These are phyloP conservation scores for Kernera saxatilis DNA, from an alignment of 345 rosid genomes.

Conservation along the genomic window DNA sequence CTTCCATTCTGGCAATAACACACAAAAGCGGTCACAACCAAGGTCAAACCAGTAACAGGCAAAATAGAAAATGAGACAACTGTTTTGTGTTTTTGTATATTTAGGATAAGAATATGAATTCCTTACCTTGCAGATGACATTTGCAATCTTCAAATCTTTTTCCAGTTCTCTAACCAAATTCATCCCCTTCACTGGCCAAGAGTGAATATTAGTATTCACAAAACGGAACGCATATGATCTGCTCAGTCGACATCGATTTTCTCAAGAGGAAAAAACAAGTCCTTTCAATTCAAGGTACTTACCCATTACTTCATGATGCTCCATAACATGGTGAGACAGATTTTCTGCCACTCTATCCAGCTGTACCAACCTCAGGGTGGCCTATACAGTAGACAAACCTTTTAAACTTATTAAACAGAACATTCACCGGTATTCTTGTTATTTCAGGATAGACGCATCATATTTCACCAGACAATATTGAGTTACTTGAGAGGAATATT, in stretches of 20 bases:
- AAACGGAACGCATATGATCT: not conserved
- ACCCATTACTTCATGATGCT: conserved; percentile 99
- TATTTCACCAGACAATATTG: not conserved
- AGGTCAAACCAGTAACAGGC: conserved; percentile 20
- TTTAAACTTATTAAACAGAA: not conserved
- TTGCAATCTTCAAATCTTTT: conserved; percentile 93
- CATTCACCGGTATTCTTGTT: not conserved
- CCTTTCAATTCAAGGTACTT: conserved; percentile 22
- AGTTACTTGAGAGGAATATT: not conserved
- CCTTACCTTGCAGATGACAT: conserved; percentile 90
- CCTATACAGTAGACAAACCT: conserved; percentile 44
- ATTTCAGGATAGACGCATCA: not conserved
- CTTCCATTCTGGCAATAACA: conserved; percentile 78
- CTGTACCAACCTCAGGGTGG: conserved; percentile 79
- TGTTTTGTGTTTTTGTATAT: not conserved
- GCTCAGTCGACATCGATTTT: not conserved
- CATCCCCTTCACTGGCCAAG: conserved; percentile 99
- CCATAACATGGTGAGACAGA: conserved; percentile 81
- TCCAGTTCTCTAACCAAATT: conserved; percentile 95
- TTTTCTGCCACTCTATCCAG: conserved; percentile 79
- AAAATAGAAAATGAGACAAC: not conserved
- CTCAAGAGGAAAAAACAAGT: not conserved
- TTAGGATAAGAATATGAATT: not conserved
- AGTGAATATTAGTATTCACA: conserved; percentile 20
- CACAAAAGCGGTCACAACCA: conserved; percentile 12